These are phyloP conservation scores for Solanum rostratum DNA, from an alignment of 257 asterid species.

Conservation along the genomic window DNA sequence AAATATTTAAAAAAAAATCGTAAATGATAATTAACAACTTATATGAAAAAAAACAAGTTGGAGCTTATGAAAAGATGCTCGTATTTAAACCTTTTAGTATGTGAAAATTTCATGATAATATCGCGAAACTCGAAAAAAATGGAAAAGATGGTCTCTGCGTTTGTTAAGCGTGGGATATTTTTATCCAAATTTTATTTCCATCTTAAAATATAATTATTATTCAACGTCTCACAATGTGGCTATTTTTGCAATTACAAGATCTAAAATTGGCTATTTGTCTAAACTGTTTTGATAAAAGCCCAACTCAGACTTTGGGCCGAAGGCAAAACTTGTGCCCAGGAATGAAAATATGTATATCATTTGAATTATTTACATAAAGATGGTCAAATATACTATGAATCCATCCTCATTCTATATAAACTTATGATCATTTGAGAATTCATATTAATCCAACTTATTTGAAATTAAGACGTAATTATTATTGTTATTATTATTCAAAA, in stretches of 20 bases:
- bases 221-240: neutral
- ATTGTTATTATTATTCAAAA: too few species aligned
- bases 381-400: neutral
- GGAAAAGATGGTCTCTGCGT: neutral
- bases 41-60: neutral
- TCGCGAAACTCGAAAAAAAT: neutral
- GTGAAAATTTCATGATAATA: neutral
- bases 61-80: neutral
- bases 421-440: neutral
- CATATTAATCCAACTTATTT: neutral
- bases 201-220: neutral
- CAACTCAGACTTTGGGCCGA: neutral
- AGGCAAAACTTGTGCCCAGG: neutral
- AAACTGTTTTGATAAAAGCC: neutral
- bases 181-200: neutral
- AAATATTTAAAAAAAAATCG: too few species aligned
- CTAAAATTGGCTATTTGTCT: neutral
- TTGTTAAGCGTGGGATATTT: neutral
- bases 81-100: neutral
- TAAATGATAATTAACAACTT: too few species aligned
- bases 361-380: neutral
- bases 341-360: neutral
- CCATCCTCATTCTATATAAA: neutral
- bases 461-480: too few species aligned
- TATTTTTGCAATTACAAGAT: neutral